A percentile compares a stretch with the other conserved stretches of the same genome.
phyloP scores from a whole-genome alignment of 2,329 filamentous ascomycete species.

The Phyllosticta citrichinensis region DNA sequence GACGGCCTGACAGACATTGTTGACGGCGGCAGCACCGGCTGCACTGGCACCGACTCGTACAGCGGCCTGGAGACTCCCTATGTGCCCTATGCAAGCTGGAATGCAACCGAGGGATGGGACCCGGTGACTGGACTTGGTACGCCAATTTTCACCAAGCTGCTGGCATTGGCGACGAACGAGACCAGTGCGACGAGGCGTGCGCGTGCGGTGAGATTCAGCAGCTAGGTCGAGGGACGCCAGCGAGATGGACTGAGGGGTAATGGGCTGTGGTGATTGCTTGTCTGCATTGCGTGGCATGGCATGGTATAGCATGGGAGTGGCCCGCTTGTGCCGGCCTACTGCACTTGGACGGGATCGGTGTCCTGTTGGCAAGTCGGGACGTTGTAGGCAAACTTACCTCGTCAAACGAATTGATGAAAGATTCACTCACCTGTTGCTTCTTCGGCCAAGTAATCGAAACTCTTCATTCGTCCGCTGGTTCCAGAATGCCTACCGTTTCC shows the following conservation, averaged over 20 bases:
- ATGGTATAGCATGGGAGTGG: not conserved
- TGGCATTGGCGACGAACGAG: constrained; percentile 15
- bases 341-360: not conserved
- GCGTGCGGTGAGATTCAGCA: not conserved
- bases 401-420: too few species aligned
- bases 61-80: constrained; percentile 27
- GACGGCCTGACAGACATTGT: constrained; percentile 41
- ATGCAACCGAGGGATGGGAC: constrained; percentile 42
- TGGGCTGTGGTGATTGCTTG: not conserved
- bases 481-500: too few species aligned
- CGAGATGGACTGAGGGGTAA: not conserved
- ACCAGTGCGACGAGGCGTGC: not conserved
- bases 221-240: not conserved
- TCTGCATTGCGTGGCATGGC: not conserved
- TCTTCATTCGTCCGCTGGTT: too few species aligned
- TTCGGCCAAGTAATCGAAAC: too few species aligned
- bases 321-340: not conserved
- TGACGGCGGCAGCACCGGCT: constrained; percentile 37
- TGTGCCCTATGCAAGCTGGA: constrained; percentile 40
- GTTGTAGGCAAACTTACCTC: too few species aligned
- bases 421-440: too few species aligned
- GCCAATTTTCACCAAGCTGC: constrained; percentile 25
- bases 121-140: constrained; percentile 37
- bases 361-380: too few species aligned
- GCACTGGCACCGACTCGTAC: constrained; percentile 29